Evolutionary conservation across 1,139 yeast species (phyloP), one percentile per base, ranked within the genome.

Genomic region (Pichia sp.): DNA sequence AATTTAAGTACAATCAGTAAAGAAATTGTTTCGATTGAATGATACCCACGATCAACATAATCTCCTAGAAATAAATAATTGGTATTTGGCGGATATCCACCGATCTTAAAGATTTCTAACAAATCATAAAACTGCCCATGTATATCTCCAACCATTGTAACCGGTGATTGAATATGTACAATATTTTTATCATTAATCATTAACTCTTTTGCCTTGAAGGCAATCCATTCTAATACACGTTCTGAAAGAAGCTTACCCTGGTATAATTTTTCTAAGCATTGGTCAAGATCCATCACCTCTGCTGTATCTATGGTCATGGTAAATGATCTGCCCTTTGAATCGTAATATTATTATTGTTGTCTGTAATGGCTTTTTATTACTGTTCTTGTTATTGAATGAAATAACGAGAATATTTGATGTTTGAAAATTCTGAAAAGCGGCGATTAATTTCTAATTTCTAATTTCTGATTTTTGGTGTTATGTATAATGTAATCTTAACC

Each of bases 41-140:
- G 91, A 67, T 86, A 81, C 1, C 97, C 97, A 52, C 84, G 66
- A 67, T 89, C 97, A 42, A 90, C 97, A 63, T 91, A 93, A 67
- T 93, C 99, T 0, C 99, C 99, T 29, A 93, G 69, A 65, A 93
- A 93, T 43, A 93, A 70, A 67, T 93, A 93, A 68, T 93, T 93
- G 5, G 99, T 93, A 62, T 85, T 85, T 0, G 99, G 99, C 8
- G 96, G 88, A 51, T 81, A 79, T 0, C 99, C 99, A 0, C 98
- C 98, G 41, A 93, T 91, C 57, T 83, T 80, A 70, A 93, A 95
- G 43, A 93, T 89, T 67, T 93, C 99, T 43, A 93, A 70, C 53
- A 93, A 72, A 67, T 93, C 99, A 67, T 91, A 96, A 65, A 87
- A 93, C 68, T 93, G 99, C 5, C 99, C 99, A 63, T 93, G 99